Evolutionary conservation across 768 basidiomycete species (phyloP).

Genomic region (Collybiopsis confluens): DNA sequence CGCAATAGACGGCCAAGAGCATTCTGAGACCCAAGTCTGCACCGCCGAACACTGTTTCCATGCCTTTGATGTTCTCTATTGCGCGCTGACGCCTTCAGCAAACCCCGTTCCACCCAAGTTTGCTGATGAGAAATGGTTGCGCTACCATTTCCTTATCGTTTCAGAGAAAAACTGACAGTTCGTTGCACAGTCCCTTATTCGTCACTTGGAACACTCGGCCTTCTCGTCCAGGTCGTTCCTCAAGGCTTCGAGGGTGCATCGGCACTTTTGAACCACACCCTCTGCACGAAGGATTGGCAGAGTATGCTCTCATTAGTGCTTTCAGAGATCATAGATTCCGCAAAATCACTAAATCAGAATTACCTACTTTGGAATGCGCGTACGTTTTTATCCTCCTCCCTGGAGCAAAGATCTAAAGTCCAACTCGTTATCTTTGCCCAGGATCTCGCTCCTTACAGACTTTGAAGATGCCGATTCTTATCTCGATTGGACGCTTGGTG

Average conservation of each 20-base stretch:
- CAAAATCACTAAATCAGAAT: constrained; percentile 71
- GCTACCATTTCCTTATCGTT: constrained; percentile 21
- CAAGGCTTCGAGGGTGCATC: constrained; percentile 86
- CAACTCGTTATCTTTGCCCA: constrained; percentile 24
- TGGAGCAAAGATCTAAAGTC: neutral
- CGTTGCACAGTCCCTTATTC: constrained; percentile 71
- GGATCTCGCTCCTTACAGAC: constrained; percentile 89
- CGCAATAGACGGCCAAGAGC: constrained; percentile 28
- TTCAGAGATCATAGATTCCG: constrained; percentile 85
- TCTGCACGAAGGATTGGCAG: constrained; percentile 71
- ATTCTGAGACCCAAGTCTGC: constrained; percentile 47
- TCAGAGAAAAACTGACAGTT: neutral
- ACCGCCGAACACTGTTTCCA: constrained; percentile 73
- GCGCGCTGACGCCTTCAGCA: constrained; percentile 54
- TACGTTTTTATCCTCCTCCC: constrained; percentile 33
- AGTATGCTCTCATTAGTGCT: constrained; percentile 91
- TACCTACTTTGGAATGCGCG: constrained; percentile 83
- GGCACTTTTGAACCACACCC: constrained; percentile 83
- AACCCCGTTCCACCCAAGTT: constrained; percentile 60
- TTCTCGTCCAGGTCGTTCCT: constrained; percentile 52
- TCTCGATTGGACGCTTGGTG: constrained; percentile 90
- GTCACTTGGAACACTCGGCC: constrained; percentile 91
- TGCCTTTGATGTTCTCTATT: constrained; percentile 79
- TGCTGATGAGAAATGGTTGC: constrained; percentile 78
- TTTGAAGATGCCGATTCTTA: constrained; percentile 83